A percentile compares a stretch with the other conserved stretches of the same genome.
Conservation (phyloP, 208 protist genomes). For the Trichomonas tenax region DNA sequence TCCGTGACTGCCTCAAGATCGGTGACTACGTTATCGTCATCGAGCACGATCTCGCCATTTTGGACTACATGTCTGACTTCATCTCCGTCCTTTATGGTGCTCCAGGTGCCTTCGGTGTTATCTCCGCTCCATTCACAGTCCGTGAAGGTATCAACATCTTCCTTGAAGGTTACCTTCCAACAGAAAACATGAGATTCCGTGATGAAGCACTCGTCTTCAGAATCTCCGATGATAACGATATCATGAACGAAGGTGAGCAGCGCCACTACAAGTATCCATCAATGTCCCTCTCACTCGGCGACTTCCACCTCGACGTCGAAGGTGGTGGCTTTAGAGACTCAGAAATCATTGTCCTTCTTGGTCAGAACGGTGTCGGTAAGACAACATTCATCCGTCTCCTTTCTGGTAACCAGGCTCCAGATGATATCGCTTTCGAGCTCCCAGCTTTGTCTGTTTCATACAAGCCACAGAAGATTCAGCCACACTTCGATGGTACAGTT, state of each 20-base stretch:
- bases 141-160: conserved; percentile 99
- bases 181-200: conserved; percentile 98
- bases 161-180: conserved; percentile 94
- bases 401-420: conserved; percentile 62
- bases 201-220: conserved; percentile 86
- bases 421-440: conserved; percentile 47
- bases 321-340: conserved; percentile 72
- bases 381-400: conserved; percentile 97
- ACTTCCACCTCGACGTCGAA: conserved; percentile 56
- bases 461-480: conserved; percentile 98
- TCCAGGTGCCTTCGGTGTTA: conserved; percentile 97
- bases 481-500: conserved; percentile 79
- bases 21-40: conserved; percentile 69
- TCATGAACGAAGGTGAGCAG: neutral
- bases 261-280: conserved; percentile 62
- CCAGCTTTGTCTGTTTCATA: conserved; percentile 90
- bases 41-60: conserved; percentile 96
- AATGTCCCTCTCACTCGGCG: conserved; percentile 82
- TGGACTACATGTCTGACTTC: conserved; percentile 99
- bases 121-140: conserved; percentile 96
- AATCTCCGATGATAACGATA: conserved; percentile 29
- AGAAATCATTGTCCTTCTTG: conserved; percentile 97
- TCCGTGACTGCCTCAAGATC: conserved; percentile 62
- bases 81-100: conserved; percentile 95
- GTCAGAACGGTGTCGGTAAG: conserved; percentile 99